Evolutionary conservation across 345 rosid species (phyloP).

Genomic region (Conringia planisiliqua): DNA sequence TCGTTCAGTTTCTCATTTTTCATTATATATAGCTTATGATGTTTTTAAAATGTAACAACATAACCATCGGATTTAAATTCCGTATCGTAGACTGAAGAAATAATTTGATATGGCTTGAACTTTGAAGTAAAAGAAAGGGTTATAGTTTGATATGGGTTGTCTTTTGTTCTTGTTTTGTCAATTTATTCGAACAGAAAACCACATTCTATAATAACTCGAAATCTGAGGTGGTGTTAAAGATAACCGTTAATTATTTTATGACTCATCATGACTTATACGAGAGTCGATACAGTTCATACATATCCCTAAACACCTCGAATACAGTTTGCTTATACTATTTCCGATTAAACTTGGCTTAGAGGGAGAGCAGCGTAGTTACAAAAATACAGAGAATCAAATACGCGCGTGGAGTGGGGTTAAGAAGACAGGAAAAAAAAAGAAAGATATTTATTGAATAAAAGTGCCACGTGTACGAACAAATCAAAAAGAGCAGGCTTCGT

Average conservation of each 20-base stretch:
- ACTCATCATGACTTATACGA: background rate
- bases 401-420: background rate
- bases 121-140: background rate
- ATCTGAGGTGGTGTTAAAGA: background rate
- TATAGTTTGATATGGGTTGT: background rate
- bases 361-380: background rate
- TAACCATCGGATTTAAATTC: background rate
- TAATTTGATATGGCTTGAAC: background rate
- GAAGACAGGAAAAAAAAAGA: background rate
- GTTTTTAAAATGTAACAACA: background rate
- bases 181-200: background rate
- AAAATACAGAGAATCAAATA: background rate
- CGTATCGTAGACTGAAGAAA: background rate
- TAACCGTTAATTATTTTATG: background rate
- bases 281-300: background rate
- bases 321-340: background rate
- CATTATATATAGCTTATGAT: background rate
- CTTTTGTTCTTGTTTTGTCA: background rate
- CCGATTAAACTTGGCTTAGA: background rate
- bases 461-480: conserved; percentile 20
- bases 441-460: background rate
- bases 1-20: background rate
- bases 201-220: background rate
- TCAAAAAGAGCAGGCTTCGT: conserved; percentile 6
- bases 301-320: background rate